Evolutionary conservation across 2,329 filamentous ascomycete species (phyloP), one percentile per base, ranked within the genome.

Genomic region (Trichoderma gracile): DNA sequence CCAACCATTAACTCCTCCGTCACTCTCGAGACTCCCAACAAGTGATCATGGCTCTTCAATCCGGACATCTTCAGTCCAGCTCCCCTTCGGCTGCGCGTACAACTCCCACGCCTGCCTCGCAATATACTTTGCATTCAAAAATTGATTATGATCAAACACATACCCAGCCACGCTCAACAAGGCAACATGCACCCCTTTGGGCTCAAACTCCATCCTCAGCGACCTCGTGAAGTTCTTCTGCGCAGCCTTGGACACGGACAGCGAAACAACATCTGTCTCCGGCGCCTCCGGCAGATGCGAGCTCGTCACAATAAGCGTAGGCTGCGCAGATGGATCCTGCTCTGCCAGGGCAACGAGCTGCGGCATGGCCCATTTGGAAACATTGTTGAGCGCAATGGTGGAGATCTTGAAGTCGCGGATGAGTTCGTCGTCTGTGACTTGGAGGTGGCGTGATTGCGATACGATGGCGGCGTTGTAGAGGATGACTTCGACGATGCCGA

Each of bases 391-490:
- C 0, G 78, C 78, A 0, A 81, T 75, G 43, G 78, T 81, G 9
- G 77, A 81, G 55, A 80, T 78, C 79, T 78, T 80, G 63, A 84
- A 80, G 64, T 85, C 82, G 56, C 78, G 75, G 33, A 83, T 73
- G 12, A 85, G 78, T 15, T 81, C 78, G 46, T 78, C 73, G 2
- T 80, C 74, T 3, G 68, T 71, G 55, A 79, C 78, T 40, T 77
- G 73, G 3, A 84, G 70, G 1, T 81, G 73, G 3, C 74, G 71
- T 17, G 76, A 78, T 0, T 77, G 75, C 9, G 75, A 74, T 1
- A 85, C 79, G 0, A 80, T 72, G 3, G 82, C 83, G 0, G 82
- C 81, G 68, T 85, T 85, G 75, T 80, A 85, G 45, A 83, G 77
- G 3, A 85, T 74, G 30, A 79, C 79, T 54, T 83, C 79, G 1